Evolutionary conservation across 2,329 filamentous ascomycete genomes (phyloP), one percentile per base, ranked within the genome.

Genomic region (Monosporascus cannonballus): DNA sequence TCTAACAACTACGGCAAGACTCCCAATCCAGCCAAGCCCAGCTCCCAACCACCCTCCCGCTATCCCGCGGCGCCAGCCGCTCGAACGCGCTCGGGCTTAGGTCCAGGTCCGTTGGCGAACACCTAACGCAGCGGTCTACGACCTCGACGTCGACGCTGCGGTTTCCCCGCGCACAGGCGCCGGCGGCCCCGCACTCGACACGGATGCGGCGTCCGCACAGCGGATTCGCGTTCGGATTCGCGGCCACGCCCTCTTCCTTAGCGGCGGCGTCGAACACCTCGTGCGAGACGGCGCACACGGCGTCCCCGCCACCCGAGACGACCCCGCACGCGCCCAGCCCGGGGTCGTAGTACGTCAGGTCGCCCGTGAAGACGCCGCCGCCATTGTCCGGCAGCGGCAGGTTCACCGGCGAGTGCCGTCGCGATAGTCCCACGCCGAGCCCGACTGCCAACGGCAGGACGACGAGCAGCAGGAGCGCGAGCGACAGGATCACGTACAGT

Each of bases 301-400:
- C 64, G 52, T 90, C 85, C 7, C 66, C 69, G 7, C 75, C 72
- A 1, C 64, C 68, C 50, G 79, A 82, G 1, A 70, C 75, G 34
- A 78, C 68, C 5, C 88, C 89, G 64, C 89, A 93, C 0, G 87
- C 84, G 14, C 89, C 88, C 4, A 89, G 74, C 3, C 69, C 74
- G 0, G 86, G 80, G 18, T 73, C 71, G 67, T 87, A 92, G 71
- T 84, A 92, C 1, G 86, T 90, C 49, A 89, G 67, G 48, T 89
- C 84, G 50, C 85, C 86, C 4, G 71, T 76, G 61, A 80, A 82
- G n/a, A 56, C 48, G 36, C 38, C 51, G 14, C 20, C 52, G 6
- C 38, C 38, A 42, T 55, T 56, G 24, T 46, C n/a, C 14, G 61
- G 59, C 17, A 64, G 58, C n/a, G 61, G 59, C 41, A 64, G 54